Percentiles rank a stretch among this genome's conserved stretches.
These are phyloP conservation scores for Cyclotella sp. DNA, from an alignment of 108 stramenopile species.

Conservation along the genomic window DNA sequence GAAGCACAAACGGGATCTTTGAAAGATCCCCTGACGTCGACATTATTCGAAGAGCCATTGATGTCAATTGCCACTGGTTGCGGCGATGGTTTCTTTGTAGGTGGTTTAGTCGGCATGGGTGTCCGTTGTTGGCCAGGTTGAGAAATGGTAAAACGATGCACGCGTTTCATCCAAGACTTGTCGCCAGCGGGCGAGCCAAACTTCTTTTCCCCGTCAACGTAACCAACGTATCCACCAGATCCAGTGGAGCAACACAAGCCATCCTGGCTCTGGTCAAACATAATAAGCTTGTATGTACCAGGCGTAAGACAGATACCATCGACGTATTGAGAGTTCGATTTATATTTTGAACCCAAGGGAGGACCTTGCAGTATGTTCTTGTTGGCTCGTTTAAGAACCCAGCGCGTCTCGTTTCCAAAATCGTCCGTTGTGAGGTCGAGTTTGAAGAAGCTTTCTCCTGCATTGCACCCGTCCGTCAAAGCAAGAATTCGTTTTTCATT, in stretches of 20 bases:
- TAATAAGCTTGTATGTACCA: conserved; percentile 2
- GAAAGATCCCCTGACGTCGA: too few species aligned
- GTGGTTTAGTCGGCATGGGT: not conserved
- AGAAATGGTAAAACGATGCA: not conserved
- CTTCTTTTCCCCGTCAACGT: conserved; percentile 1
- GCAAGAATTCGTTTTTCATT: not conserved
- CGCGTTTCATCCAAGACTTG: not conserved
- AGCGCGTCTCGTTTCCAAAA: not conserved
- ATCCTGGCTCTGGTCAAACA: not conserved
- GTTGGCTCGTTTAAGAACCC: not conserved
- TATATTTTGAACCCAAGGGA: not conserved
- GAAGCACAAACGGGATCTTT: conserved; percentile 1
- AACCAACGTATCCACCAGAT: not conserved
- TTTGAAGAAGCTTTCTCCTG: not conserved
- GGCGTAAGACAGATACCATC: not conserved
- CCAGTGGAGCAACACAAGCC: not conserved
- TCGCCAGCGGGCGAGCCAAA: not conserved
- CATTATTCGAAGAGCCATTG: not conserved
- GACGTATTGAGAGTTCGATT: conserved; percentile 9
- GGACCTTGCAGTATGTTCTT: not conserved
- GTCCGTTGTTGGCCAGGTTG: not conserved
- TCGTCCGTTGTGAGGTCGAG: conserved; percentile 2
- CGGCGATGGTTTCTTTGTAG: not conserved
- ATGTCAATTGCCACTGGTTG: not conserved
- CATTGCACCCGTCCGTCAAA: not conserved